Evolutionary conservation across 176 grass and related monocot species (phyloP).

Genomic region (Poa pratensis): DNA sequence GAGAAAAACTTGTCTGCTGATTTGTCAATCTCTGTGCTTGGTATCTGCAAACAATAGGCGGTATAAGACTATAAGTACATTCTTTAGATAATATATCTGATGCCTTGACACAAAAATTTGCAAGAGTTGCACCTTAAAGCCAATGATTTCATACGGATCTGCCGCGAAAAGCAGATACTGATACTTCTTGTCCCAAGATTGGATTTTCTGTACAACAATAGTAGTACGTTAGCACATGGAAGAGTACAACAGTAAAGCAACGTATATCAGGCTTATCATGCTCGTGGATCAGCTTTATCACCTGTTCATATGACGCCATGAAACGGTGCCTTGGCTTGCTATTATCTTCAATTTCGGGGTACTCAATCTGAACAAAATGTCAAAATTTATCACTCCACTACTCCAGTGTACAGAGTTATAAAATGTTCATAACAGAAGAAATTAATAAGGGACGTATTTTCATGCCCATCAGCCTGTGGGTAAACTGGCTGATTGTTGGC

Average conservation of each 20-base stretch:
- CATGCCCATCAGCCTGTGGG: not conserved
- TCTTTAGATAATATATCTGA: constrained; percentile 22
- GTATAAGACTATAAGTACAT: constrained; percentile 12
- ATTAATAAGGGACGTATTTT: not conserved
- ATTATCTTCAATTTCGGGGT: constrained; percentile 97
- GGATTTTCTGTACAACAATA: constrained; percentile 65
- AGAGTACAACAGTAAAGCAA: constrained; percentile 15
- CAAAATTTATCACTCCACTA: constrained; percentile 13
- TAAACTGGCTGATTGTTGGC: constrained; percentile 8
- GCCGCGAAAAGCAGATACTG: constrained; percentile 95
- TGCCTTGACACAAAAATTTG: not conserved
- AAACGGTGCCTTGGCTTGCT: constrained; percentile 90
- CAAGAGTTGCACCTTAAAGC: constrained; percentile 69
- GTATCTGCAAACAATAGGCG: constrained; percentile 56
- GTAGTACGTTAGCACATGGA: constrained; percentile 23
- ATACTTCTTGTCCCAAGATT: constrained; percentile 86
- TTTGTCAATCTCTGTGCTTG: constrained; percentile 95
- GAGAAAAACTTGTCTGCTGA: constrained; percentile 85
- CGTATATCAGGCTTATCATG: not conserved
- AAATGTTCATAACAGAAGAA: not conserved
- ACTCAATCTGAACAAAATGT: constrained; percentile 64
- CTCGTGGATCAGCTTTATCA: constrained; percentile 43
- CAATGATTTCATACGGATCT: constrained; percentile 89
- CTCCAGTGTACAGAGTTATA: not conserved
- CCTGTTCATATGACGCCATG: constrained; percentile 99